phyloP scores from a whole-genome alignment of 176 grass and related monocot species.

The Lolium multiflorum region DNA sequence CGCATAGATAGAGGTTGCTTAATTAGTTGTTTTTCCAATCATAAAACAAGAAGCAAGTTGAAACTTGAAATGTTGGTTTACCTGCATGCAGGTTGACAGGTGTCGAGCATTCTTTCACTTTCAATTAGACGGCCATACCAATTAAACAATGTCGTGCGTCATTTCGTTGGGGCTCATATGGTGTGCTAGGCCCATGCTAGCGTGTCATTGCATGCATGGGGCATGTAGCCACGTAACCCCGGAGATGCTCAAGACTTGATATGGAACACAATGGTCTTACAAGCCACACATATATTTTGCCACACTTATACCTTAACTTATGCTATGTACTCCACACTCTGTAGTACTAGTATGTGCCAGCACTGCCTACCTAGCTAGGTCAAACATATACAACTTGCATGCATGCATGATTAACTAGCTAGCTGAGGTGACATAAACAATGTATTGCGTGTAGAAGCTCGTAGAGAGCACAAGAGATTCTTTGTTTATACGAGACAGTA shows the following conservation, averaged over 20 bases:
- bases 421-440: background rate
- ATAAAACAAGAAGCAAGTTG: background rate
- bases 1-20: too few species aligned
- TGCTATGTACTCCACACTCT: too few species aligned
- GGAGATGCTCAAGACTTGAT: too few species aligned
- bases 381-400: background rate
- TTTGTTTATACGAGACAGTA: background rate
- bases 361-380: conserved; percentile 7
- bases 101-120: background rate
- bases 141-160: background rate
- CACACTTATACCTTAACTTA: too few species aligned
- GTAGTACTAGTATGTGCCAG: conserved; percentile 20
- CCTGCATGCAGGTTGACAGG: background rate
- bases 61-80: background rate
- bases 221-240: too few species aligned
- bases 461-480: background rate
- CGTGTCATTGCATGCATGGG: too few species aligned
- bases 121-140: background rate
- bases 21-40: too few species aligned
- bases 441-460: background rate
- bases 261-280: too few species aligned
- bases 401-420: too few species aligned
- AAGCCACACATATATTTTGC: too few species aligned
- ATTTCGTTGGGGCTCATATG: background rate
- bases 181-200: too few species aligned